phyloP scores from a whole-genome alignment of 2,329 filamentous ascomycete species.

The Cryphonectria radicalis region DNA sequence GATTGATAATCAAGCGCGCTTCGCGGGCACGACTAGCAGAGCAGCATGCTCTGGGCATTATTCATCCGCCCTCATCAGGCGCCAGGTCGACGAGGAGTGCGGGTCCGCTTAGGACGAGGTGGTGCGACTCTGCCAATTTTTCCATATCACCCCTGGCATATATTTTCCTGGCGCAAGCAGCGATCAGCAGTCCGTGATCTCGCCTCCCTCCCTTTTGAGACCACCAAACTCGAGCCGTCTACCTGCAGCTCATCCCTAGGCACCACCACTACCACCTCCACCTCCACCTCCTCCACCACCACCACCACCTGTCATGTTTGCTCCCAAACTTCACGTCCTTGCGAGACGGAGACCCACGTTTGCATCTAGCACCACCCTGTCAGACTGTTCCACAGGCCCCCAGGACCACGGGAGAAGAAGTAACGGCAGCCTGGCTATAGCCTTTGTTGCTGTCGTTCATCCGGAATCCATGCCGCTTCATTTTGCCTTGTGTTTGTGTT shows the following conservation, averaged over 20 bases:
- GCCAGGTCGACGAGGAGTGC: background rate
- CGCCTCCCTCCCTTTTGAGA: background rate
- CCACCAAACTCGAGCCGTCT: background rate
- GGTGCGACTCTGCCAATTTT: constrained; percentile 4
- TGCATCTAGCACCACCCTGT: constrained; percentile 19
- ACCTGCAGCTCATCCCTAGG: background rate
- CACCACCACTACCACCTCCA: background rate
- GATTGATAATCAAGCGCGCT: background rate
- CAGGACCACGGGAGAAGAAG: constrained; percentile 22
- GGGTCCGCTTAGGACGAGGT: background rate
- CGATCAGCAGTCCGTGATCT: constrained; percentile 3
- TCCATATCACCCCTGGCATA: constrained; percentile 3
- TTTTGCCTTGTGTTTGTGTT: constrained; percentile 30
- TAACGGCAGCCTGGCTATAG: constrained; percentile 22
- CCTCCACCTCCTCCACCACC: background rate
- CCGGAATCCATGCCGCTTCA: constrained; percentile 25
- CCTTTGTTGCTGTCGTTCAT: constrained; percentile 23
- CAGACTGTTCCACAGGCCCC: constrained; percentile 27
- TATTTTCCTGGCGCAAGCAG: background rate
- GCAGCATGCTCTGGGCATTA: background rate
- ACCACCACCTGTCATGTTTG: background rate
- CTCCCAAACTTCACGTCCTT: background rate
- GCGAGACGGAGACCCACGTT: constrained; percentile 21
- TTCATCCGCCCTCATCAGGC: background rate
- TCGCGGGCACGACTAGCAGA: background rate